These are phyloP conservation scores for Neurospora sp. DNA, from an alignment of 495 filamentous ascomycete genomes.

Conservation along the genomic window DNA sequence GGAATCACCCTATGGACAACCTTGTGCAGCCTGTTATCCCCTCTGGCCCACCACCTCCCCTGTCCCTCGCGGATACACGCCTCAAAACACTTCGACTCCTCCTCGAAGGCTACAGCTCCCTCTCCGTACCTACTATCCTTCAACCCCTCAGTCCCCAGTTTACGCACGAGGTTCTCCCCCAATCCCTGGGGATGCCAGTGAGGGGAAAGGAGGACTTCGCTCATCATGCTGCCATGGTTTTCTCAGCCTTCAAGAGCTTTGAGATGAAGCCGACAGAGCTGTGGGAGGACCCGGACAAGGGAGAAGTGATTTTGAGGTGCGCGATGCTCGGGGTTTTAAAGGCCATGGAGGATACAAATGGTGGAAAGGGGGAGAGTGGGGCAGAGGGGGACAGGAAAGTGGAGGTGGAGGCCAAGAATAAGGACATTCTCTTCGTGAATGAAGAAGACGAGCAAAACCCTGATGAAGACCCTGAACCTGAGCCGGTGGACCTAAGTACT, in stretches of 20 bases:
- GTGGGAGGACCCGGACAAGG: constrained; percentile 21
- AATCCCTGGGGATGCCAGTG: constrained; percentile 23
- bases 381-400: neutral
- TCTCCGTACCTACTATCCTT: constrained; percentile 23
- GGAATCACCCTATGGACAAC: neutral
- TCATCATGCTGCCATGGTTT: constrained; percentile 24
- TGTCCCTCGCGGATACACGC: neutral
- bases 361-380: neutral
- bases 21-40: neutral
- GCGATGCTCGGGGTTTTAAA: constrained; percentile 26
- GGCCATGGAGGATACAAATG: neutral
- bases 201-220: constrained; percentile 25
- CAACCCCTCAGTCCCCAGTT: constrained; percentile 22
- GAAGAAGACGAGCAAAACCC: neutral
- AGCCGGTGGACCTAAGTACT: neutral
- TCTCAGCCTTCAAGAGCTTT: constrained; percentile 29
- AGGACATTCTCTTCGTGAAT: neutral
- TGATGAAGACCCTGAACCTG: neutral
- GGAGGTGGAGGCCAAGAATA: neutral
- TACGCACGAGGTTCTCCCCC: constrained; percentile 26
- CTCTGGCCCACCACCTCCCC: neutral
- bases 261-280: constrained; percentile 25
- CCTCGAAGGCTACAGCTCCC: constrained; percentile 26
- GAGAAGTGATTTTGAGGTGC: constrained; percentile 22
- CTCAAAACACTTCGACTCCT: constrained; percentile 19